These are phyloP conservation scores for Gnomoniopsis sp. DNA, from an alignment of 2,329 filamentous ascomycete genomes.

Conservation along the genomic window DNA sequence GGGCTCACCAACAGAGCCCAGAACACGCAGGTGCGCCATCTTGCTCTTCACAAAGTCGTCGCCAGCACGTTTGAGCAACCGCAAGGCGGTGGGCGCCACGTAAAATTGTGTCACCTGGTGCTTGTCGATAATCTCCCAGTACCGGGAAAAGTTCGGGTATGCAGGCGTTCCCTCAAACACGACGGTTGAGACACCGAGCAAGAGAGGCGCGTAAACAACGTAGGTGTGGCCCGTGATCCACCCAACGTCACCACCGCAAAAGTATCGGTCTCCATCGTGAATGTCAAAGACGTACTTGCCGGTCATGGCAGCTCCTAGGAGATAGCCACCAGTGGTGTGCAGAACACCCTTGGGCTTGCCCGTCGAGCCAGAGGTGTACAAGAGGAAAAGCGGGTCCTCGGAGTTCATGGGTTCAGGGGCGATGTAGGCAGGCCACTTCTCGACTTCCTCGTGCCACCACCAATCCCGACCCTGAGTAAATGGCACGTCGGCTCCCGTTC, in stretches of 20 bases:
- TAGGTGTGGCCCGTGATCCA: conserved; percentile 99
- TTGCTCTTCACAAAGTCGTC: conserved; percentile 86
- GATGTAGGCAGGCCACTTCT: conserved; percentile 94
- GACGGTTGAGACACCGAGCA: conserved; percentile 90
- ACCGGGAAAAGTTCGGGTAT: conserved; percentile 95
- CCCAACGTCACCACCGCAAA: conserved; percentile 96
- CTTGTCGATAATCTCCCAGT: conserved; percentile 98
- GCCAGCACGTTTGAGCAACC: conserved; percentile 91
- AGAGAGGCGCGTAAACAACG: conserved; percentile 90
- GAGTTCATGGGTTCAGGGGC: conserved; percentile 85
- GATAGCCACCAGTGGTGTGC: conserved; percentile 94
- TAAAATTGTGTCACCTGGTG: conserved; percentile 97
- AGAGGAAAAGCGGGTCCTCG: conserved; percentile 93
- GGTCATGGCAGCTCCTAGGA: conserved; percentile 88
- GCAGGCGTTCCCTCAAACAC: conserved; percentile 98
- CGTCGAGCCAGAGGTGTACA: conserved; percentile 97
- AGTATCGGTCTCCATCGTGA: conserved; percentile 88
- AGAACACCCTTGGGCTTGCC: conserved; percentile 99
- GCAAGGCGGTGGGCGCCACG: conserved; percentile 89
- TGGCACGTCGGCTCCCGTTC: conserved; percentile 88
- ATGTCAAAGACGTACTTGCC: conserved; percentile 99
- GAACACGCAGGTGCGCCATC: conserved; percentile 84
- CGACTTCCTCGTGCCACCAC: conserved; percentile 99
- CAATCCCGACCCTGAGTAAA: conserved; percentile 85
- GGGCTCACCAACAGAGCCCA: conserved; percentile 94